Evolutionary conservation across 1,284 basidiomycete genomes (phyloP), one percentile per base, ranked within the genome.

Genomic region (Cryptococcus deneoformans): DNA sequence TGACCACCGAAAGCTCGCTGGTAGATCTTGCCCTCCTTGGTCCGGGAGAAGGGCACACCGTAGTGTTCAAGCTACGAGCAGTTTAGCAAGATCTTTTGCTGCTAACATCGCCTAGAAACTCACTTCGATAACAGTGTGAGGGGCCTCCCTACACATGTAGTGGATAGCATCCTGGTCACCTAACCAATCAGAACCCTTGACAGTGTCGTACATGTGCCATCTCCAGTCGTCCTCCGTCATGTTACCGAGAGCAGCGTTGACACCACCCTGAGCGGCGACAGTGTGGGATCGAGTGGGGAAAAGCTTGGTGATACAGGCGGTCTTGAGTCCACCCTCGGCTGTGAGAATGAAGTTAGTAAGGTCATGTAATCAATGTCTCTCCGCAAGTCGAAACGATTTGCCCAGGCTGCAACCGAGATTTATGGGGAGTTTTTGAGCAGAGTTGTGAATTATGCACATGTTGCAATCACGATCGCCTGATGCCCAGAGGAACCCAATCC

Each of bases 201-300:
- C 95, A 56, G 95, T 99, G 80, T 98, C 94, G 79, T 78, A 78
- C 68, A 67, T 71, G 46, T 46, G 11, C 96, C 96, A 99, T 79
- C 96, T 83, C 95, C 94, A 98, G 78, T 97, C 93, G 75, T 97
- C 93, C 80, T 97, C 93, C 11, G 92, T 95, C 91, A 96, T 95
- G 83, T 99, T 99, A 61, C 95, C 96, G 57, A 99, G 85, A 47
- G 96, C 96, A 71, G 96, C 95, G 80, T 99, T 99, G 79, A 99
- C 95, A 79, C 96, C 96, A 75, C 96, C 96, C 84, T 98, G 95
- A 54, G 96, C 96, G 62, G 96, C 96, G 66, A 99, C 96, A 44
- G 96, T 99, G 79, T 99, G 96, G 81, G 89, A 93, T 79, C 96
- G 86, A 35, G 96, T 99, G n/a, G 96, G 96, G 84, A 99, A 99